Evolutionary conservation across 2,329 filamentous ascomycete genomes (phyloP).

Genomic region (Chaetomium strumarium): DNA sequence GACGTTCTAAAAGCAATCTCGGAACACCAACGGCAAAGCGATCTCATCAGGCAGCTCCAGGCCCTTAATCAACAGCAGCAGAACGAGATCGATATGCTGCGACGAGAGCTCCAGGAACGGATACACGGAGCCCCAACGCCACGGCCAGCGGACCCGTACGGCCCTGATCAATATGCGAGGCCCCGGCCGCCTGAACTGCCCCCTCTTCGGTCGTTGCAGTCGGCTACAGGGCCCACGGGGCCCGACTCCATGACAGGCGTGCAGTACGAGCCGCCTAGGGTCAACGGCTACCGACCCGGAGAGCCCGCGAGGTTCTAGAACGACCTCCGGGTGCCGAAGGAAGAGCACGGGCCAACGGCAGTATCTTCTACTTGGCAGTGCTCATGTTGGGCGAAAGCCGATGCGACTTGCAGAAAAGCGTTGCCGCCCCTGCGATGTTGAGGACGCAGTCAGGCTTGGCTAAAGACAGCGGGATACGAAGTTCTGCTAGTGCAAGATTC

Average conservation of each 20-base stretch:
- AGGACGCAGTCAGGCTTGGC: too few species aligned
- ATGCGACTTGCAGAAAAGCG: too few species aligned
- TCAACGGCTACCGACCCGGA: slow-evolving; percentile 41
- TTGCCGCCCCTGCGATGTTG: too few species aligned
- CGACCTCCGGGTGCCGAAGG: background rate
- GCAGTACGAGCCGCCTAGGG: slow-evolving; percentile 50
- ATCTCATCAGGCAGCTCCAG: slow-evolving; percentile 42
- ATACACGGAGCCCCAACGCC: slow-evolving; percentile 9
- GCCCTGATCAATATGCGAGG: slow-evolving; percentile 27
- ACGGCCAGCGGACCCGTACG: slow-evolving; percentile 15
- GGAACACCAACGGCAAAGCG: slow-evolving; percentile 52
- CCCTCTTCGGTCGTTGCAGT: slow-evolving; percentile 49
- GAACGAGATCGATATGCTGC: slow-evolving; percentile 20
- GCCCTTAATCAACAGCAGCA: slow-evolving; percentile 38
- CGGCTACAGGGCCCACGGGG: slow-evolving; percentile 33
- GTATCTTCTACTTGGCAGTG: background rate
- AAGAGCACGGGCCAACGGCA: background rate
- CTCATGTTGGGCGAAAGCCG: too few species aligned
- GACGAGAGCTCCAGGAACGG: slow-evolving; percentile 40
- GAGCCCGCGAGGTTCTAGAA: slow-evolving; percentile 24
- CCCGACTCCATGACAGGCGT: slow-evolving; percentile 62
- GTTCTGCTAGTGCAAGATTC: too few species aligned
- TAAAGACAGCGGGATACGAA: too few species aligned
- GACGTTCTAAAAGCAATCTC: slow-evolving; percentile 45
- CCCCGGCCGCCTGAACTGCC: slow-evolving; percentile 42